Base-by-base conservation (phyloP, 2,329 filamentous ascomycete genomes). In the Biscogniauxia sp. region DNA sequence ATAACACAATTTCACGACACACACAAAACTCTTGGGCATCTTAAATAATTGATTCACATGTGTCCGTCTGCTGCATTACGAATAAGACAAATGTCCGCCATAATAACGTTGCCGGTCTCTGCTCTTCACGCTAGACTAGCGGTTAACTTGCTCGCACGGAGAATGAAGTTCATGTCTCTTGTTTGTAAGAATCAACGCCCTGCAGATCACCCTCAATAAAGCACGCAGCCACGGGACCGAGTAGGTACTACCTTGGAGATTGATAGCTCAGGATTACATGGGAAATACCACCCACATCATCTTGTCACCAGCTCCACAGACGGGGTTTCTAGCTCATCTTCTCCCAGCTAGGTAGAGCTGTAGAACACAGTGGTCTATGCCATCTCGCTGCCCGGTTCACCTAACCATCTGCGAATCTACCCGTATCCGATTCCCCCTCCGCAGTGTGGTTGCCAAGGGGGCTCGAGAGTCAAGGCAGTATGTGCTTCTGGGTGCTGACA, bases 401-500 rank as follows among this genome's bases (percentile, higher is more conserved):
- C 15, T 45, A 45, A 45, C 17, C 37, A 45, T n/a, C 15, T 15
- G 11, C 15, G 15, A 45, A 45, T n/a, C 37, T n/a, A 45, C 13
- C 37, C 5, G 37, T 45, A 45, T 17, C 37, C 37, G 13, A 45
- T 17, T 45, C 37, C 7, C 11, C 37, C 11, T 45, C 37, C 11
- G 11, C 15, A 17, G 11, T 7, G 13, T 45, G 15, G 37, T 45
- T 45, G 17, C 37, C 37, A 45, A 45, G 37, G 37, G 37, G 37
- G 37, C 17, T 45, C 7, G 37, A 45, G 17, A 45, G 37, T 45
- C 37, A 45, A 45, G 37, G 7, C 37, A 17, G 37, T 49, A 58
- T 57, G 57, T 54, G 37, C 64, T 58, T 66, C 60, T 66, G 62
- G 51, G 64, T 66, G 64, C 64, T 64, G 64, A 64, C 64, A 60